Conservation (phyloP, 805 yeast species). For the Ogataea ramenticola region DNA sequence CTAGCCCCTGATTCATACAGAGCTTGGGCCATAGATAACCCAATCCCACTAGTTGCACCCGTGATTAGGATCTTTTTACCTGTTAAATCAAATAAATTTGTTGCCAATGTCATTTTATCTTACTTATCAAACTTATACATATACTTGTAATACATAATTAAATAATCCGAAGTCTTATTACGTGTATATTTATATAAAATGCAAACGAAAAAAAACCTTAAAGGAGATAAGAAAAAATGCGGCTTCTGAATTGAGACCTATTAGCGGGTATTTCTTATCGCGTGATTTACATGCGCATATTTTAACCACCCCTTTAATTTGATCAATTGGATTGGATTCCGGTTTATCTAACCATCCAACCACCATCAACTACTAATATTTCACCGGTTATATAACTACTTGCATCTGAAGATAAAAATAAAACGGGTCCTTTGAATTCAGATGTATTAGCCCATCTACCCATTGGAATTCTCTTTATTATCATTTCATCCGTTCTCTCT, state of each 20-base stretch:
- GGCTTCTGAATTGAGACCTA: no score
- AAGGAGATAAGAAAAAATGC: no score
- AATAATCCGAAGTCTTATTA: no score
- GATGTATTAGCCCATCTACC: constrained; percentile 37
- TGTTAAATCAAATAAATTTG: constrained; percentile 25
- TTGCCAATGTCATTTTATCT: neutral
- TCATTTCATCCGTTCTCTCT: constrained; percentile 17
- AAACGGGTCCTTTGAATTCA: constrained; percentile 33
- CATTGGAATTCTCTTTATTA: constrained; percentile 32
- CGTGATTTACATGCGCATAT: no score
- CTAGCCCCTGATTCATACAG: constrained; percentile 43
- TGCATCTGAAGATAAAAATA: constrained; percentile 39
- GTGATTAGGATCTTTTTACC: constrained; percentile 37
- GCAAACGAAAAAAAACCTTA: no score
- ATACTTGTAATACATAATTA: no score
- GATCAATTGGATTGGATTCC: no score
- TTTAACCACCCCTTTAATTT: no score
- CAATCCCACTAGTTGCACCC: constrained; percentile 52
- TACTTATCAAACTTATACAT: no score
- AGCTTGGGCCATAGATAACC: constrained; percentile 43
- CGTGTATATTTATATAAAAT: no score
- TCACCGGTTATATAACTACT: constrained; percentile 43
- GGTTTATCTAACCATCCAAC: constrained; percentile 26
- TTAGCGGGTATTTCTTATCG: no score
- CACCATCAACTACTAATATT: constrained; percentile 44